phyloP scores from a whole-genome alignment of 768 basidiomycete species.

The Lyophyllum decastes region DNA sequence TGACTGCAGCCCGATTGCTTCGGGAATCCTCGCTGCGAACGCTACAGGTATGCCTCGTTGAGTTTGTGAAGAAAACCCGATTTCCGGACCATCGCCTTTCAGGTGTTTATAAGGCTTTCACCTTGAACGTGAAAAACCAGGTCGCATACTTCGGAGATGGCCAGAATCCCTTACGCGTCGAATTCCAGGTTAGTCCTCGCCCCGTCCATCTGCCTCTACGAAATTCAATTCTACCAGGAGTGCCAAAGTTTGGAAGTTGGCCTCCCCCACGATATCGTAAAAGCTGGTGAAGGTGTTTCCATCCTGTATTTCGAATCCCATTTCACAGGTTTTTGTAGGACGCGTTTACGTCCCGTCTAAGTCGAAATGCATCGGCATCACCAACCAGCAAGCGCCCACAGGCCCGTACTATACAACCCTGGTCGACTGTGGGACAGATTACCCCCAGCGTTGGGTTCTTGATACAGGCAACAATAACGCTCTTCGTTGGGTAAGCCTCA shows the following conservation, averaged over 20 bases:
- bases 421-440: slow-evolving; percentile 5
- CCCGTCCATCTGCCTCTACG: neutral
- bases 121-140: slow-evolving; percentile 2
- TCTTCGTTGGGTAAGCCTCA: slow-evolving; percentile 4
- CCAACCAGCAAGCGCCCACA: neutral
- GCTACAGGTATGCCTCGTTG: neutral
- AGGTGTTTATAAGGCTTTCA: slow-evolving; percentile 11
- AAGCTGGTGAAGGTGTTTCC: neutral
- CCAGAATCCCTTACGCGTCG: slow-evolving; percentile 4
- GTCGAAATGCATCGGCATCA: slow-evolving; percentile 7
- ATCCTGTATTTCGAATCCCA: neutral
- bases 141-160: slow-evolving; percentile 2
- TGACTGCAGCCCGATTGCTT: slow-evolving; percentile 6
- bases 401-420: slow-evolving; percentile 9
- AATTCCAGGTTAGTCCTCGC: neutral
- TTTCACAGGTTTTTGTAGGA: neutral
- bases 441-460: slow-evolving; percentile 10
- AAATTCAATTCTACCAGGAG: neutral
- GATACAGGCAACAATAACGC: slow-evolving; percentile 9
- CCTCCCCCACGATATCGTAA: slow-evolving; percentile 4
- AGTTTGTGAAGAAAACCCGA: neutral
- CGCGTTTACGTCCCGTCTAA: slow-evolving; percentile 6
- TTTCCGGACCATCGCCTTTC: neutral
- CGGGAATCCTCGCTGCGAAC: slow-evolving; percentile 8
- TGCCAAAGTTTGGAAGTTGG: slow-evolving; percentile 9